These are phyloP conservation scores for Termitomyces sp. DNA, from an alignment of 768 basidiomycete species.

Conservation along the genomic window DNA sequence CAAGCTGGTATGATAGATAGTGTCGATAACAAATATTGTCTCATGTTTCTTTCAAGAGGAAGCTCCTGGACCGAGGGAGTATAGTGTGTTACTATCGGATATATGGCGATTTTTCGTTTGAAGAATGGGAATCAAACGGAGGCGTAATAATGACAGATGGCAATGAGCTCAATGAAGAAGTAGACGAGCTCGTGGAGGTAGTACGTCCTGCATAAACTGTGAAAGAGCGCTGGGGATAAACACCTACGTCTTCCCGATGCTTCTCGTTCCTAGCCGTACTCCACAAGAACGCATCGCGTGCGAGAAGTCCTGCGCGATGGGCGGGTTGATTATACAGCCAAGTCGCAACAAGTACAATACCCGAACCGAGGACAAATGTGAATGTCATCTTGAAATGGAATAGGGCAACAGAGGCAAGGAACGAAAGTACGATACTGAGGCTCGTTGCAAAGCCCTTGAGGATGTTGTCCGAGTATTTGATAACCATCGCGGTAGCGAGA, in stretches of 20 bases:
- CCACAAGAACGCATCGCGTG: conserved; percentile 20
- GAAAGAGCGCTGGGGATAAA: conserved; percentile 15
- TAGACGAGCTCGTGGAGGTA: conserved; percentile 30
- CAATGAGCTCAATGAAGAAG: conserved; percentile 30
- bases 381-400: conserved; percentile 88
- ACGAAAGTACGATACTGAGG: conserved; percentile 91
- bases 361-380: conserved; percentile 82
- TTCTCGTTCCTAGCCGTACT: conserved; percentile 26
- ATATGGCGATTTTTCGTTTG: conserved; percentile 19
- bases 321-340: conserved; percentile 86
- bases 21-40: not conserved
- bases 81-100: conserved; percentile 7
- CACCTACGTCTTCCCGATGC: conserved; percentile 13
- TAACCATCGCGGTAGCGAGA: conserved; percentile 90
- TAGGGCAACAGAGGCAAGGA: conserved; percentile 86
- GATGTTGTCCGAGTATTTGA: conserved; percentile 96
- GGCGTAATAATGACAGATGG: conserved; percentile 22
- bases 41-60: not conserved
- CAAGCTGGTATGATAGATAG: conserved; percentile 5
- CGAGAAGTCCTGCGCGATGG: conserved; percentile 22
- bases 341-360: conserved; percentile 82
- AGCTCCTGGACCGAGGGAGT: not conserved
- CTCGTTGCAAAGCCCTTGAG: conserved; percentile 95
- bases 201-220: conserved; percentile 23
- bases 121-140: conserved; percentile 20